A percentile compares a stretch with the other conserved stretches of the same genome.
These are phyloP conservation scores for Colletotrichum tabaci DNA, from an alignment of 2,329 filamentous ascomycete genomes.

Conservation along the genomic window DNA sequence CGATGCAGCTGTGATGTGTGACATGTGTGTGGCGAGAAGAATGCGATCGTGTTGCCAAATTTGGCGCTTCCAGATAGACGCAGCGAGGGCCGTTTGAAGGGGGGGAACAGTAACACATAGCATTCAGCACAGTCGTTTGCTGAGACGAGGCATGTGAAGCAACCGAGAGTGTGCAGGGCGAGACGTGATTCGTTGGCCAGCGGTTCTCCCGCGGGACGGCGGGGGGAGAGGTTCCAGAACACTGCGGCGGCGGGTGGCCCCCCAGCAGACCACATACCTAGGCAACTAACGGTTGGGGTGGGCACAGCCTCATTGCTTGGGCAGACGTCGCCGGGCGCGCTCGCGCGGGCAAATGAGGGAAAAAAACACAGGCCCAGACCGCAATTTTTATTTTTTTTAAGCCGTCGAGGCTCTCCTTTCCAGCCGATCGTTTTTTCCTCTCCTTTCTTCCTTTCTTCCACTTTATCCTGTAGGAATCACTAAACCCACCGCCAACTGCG, in stretches of 20 bases:
- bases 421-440: background rate
- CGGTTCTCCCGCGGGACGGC: background rate
- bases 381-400: background rate
- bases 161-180: conserved; percentile 1
- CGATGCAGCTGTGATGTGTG: background rate
- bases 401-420: background rate
- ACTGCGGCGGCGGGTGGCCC: background rate
- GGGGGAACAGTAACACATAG: background rate
- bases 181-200: conserved; percentile 13
- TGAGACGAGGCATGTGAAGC: conserved; percentile 34
- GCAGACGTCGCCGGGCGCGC: conserved; percentile 22
- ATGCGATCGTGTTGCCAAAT: background rate
- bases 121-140: background rate
- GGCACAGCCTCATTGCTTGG: conserved; percentile 25
- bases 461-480: background rate
- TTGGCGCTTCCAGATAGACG: conserved; percentile 1
- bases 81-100: too few relatives aligned
- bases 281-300: conserved; percentile 3
- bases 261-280: background rate
- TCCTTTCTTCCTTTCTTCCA: background rate
- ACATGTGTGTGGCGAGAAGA: too few relatives aligned
- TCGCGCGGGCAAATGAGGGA: conserved; percentile 1
- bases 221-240: conserved; percentile 29
- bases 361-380: conserved; percentile 29
- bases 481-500: background rate